Conservation (phyloP, 345 rosid species). For the Pistacia atlantica region DNA sequence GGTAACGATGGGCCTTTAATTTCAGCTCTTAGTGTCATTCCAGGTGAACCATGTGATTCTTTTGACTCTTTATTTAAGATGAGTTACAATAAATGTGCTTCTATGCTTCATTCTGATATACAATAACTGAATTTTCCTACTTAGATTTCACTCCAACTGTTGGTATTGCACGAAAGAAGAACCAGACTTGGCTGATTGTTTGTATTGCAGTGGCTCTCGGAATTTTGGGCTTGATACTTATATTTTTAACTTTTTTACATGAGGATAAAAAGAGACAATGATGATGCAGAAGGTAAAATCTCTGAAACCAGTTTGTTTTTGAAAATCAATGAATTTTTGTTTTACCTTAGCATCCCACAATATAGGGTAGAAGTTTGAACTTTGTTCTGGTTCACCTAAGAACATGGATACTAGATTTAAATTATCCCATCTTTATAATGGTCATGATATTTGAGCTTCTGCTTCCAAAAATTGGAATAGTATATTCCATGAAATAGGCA, state of each 20-base stretch:
- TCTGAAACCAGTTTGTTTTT: background rate
- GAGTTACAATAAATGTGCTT: background rate
- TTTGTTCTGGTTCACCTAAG: too few relatives aligned
- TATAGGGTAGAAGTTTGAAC: too few relatives aligned
- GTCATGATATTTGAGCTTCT: too few relatives aligned
- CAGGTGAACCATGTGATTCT: slow-evolving; percentile 14
- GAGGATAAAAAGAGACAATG: background rate
- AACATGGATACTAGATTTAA: too few relatives aligned
- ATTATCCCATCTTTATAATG: background rate
- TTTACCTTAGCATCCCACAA: background rate
- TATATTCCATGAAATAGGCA: background rate
- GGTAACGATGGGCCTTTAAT: slow-evolving; percentile 59
- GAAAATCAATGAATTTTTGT: background rate
- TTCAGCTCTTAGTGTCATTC: slow-evolving; percentile 37
- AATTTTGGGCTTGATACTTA: slow-evolving; percentile 12
- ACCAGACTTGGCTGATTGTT: slow-evolving; percentile 23
- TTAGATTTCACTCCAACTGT: slow-evolving; percentile 22
- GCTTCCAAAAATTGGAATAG: too few relatives aligned
- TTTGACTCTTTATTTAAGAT: background rate
- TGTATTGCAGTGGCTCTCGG: slow-evolving; percentile 23
- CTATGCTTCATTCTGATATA: background rate
- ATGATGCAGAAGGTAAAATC: slow-evolving; percentile 29
- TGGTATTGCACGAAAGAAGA: slow-evolving; percentile 6
- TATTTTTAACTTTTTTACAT: background rate
- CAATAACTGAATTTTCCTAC: background rate